Percentiles rank a stretch among this genome's conserved stretches.
phyloP scores from a whole-genome alignment of 1,284 basidiomycete species.

The Cutaneotrichosporon cavernicola region DNA sequence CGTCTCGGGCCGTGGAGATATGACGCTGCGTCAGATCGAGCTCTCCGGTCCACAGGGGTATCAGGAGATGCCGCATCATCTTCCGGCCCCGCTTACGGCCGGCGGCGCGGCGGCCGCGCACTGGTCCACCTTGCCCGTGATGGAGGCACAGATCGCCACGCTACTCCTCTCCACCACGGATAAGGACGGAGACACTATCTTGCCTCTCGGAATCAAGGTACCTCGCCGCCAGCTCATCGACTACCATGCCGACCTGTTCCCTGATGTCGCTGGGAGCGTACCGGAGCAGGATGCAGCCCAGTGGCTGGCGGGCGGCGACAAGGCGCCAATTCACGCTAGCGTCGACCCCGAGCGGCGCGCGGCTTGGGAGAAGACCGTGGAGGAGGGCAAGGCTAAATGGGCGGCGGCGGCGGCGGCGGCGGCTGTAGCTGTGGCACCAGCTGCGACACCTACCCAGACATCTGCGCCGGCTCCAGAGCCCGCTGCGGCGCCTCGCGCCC shows the following conservation, averaged over 20 bases:
- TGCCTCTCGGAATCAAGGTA: constrained; percentile 51
- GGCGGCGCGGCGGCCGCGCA: constrained; percentile 46
- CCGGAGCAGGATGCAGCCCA: constrained; percentile 45
- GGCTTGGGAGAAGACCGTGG: constrained; percentile 32
- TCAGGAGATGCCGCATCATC: constrained; percentile 43
- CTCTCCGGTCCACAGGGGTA: constrained; percentile 45
- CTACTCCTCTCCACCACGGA: constrained; percentile 46
- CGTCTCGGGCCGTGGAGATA: constrained; percentile 52
- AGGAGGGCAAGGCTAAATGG: constrained; percentile 7
- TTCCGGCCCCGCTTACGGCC: constrained; percentile 42
- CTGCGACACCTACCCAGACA: not conserved
- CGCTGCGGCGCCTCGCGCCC: not conserved
- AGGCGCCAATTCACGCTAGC: constrained; percentile 31
- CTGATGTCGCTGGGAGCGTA: constrained; percentile 42
- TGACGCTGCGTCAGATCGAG: constrained; percentile 53
- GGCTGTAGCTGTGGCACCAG: not conserved
- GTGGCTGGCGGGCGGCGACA: constrained; percentile 49
- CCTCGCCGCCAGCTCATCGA: constrained; percentile 55
- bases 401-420: not conserved
- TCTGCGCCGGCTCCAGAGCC: not conserved
- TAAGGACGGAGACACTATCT: constrained; percentile 48
- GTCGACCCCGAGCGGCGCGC: constrained; percentile 40
- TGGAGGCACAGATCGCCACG: constrained; percentile 54
- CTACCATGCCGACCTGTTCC: constrained; percentile 54
- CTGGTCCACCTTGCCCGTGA: constrained; percentile 48